These are phyloP conservation scores for Blastobotrys americana DNA, from an alignment of 805 yeast species.

Conservation along the genomic window DNA sequence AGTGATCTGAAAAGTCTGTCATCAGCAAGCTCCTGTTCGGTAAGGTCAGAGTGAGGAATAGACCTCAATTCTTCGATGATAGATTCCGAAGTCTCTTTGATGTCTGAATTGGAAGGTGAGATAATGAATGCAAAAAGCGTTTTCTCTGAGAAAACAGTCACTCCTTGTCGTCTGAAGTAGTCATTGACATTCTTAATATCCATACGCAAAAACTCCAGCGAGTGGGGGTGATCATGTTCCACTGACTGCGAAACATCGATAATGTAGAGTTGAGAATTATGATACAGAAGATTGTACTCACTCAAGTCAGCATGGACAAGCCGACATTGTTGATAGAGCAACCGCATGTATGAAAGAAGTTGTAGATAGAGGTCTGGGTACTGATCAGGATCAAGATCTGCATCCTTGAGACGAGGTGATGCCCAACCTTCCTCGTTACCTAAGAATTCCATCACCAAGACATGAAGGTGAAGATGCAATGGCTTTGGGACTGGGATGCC, in stretches of 20 bases:
- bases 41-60: slow-evolving; percentile 23
- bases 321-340: slow-evolving; percentile 79
- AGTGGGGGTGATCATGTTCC: slow-evolving; percentile 97
- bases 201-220: slow-evolving; percentile 91
- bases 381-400: slow-evolving; percentile 62
- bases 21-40: slow-evolving; percentile 47
- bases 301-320: slow-evolving; percentile 95
- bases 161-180: slow-evolving; percentile 64
- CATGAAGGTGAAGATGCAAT: slow-evolving; percentile 78
- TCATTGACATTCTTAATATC: slow-evolving; percentile 94
- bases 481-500: slow-evolving; percentile 97
- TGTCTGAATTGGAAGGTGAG: slow-evolving; percentile 25
- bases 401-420: slow-evolving; percentile 83
- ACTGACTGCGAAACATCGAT: slow-evolving; percentile 97
- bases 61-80: slow-evolving; percentile 21
- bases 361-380: slow-evolving; percentile 63
- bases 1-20: slow-evolving; percentile 85
- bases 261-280: slow-evolving; percentile 67
- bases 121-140: slow-evolving; percentile 70
- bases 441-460: slow-evolving; percentile 88
- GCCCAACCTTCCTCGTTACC: slow-evolving; percentile 71
- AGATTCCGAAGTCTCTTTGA: slow-evolving; percentile 26
- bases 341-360: slow-evolving; percentile 76
- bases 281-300: slow-evolving; percentile 85
- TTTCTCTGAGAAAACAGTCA: slow-evolving; percentile 74